These are phyloP conservation scores for Plasmodium sp. DNA, from an alignment of 169 alveolate genomes.

Conservation along the genomic window DNA sequence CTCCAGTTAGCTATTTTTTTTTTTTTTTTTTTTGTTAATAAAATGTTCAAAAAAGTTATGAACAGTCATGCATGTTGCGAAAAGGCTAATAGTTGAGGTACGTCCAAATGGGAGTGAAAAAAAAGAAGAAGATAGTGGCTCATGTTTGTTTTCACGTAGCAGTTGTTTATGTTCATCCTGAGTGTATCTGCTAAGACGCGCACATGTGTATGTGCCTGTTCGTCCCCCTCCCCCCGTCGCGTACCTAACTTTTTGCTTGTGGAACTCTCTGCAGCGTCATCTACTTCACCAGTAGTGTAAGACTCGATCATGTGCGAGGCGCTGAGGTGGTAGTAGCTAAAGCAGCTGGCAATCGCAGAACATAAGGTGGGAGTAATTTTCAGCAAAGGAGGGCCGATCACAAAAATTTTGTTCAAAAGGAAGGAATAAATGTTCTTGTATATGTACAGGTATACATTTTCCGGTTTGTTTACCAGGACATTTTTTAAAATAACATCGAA, in stretches of 20 bases:
- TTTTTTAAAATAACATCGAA: constrained; percentile 59
- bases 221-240: not conserved
- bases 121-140: not conserved
- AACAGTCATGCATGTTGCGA: not conserved
- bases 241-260: constrained; percentile 36
- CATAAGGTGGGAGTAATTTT: constrained; percentile 56
- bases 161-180: not conserved
- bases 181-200: not conserved
- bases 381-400: constrained; percentile 54
- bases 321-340: constrained; percentile 28
- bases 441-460: constrained; percentile 49
- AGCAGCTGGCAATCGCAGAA: constrained; percentile 37
- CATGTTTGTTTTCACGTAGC: not conserved
- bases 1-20: not conserved
- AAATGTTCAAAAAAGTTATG: not conserved
- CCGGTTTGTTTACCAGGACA: constrained; percentile 65
- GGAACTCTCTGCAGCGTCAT: not conserved
- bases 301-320: not conserved
- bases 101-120: not conserved
- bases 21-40: not conserved
- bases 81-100: constrained; percentile 15
- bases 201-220: not conserved
- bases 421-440: constrained; percentile 58
- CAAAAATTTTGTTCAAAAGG: constrained; percentile 55
- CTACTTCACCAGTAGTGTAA: not conserved